Base-by-base conservation (phyloP, 768 basidiomycete genomes). In the Lactarius tabidus region DNA sequence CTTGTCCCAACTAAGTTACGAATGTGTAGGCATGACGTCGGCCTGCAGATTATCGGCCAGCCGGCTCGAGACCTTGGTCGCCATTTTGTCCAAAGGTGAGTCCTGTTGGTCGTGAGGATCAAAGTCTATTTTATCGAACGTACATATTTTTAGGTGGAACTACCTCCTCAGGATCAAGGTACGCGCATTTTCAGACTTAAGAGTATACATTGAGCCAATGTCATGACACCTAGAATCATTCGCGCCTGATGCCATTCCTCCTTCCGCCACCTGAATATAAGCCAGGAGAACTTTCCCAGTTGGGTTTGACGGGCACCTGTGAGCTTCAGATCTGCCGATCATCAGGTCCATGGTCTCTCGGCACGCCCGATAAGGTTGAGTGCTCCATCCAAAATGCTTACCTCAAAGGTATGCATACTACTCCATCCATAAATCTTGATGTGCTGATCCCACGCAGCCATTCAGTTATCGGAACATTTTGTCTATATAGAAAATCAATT, bases 401-500 rank as follows among this genome's bases (percentile, higher is more conserved):
- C 72, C 77, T 93, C 63, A 89, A 95, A 82, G 92, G 93, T 90
- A 38, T 18, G 51, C 31, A 15, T 28, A 18, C 55, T 1, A 6
- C 20, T 15, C 58, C 12, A 20, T 7, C 4, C 15, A 17, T 29
- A 14, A 45, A 23, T 31, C 52, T 5, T 45, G 57, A 55, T 39
- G 14, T 29, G 17, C 28, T 23, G 26, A 65, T 36, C 38, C 23
- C 18, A 17, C 28, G 5, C 58, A 95, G 93, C 93, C 12, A 97
- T 97, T 60, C 88, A 95, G 72, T 79, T 91, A 72, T 95, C 94
- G 29, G 94, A 98, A 70, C 94, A 97, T 72, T 99, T 98, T 73
- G 91, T 99, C 38, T 99, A 99, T 77, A 97, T 99, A 68, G 96
- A 98, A 74, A 94, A 95, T 70, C 92, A 94, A 73, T 94, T 93